Percentiles rank a stretch among this genome's conserved stretches.
Conservation (phyloP, 495 filamentous ascomycete genomes). For the Daldinia childiae region DNA sequence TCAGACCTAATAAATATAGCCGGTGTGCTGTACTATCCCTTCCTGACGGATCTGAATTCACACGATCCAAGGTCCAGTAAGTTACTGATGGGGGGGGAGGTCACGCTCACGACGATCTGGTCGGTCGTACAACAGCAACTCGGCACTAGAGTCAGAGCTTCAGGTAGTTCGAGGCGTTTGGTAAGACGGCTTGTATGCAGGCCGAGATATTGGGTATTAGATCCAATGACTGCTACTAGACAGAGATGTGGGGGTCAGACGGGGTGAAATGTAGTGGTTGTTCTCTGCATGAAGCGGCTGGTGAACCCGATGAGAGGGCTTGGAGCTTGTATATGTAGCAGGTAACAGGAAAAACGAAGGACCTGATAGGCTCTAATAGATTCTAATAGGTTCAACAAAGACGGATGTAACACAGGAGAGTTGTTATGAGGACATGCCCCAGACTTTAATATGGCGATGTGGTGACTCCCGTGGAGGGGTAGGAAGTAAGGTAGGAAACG, state of each 20-base stretch:
- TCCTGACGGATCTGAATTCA: conserved; percentile 15
- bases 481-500: background rate
- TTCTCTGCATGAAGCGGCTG: conserved; percentile 37
- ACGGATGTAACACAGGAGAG: conserved; percentile 35
- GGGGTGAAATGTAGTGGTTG: conserved; percentile 23
- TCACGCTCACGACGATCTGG: conserved; percentile 40
- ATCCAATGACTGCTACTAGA: conserved; percentile 22
- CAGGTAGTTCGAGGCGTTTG: conserved; percentile 23
- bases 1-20: conserved; percentile 23
- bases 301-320: conserved; percentile 34
- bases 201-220: conserved; percentile 16
- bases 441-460: conserved; percentile 42
- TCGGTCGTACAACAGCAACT: conserved; percentile 31
- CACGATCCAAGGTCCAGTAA: conserved; percentile 23
- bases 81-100: conserved; percentile 21
- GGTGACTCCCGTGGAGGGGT: conserved; percentile 35
- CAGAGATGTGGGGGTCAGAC: conserved; percentile 38
- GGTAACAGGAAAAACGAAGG: conserved; percentile 13
- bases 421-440: conserved; percentile 36
- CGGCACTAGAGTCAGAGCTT: conserved; percentile 26
- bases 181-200: conserved; percentile 22
- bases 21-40: conserved; percentile 20
- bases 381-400: conserved; percentile 19
- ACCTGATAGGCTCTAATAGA: conserved; percentile 3
- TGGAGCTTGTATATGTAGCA: conserved; percentile 17